Base-by-base conservation (phyloP, 2,329 filamentous ascomycete species). In the Phialophora chinensis region DNA sequence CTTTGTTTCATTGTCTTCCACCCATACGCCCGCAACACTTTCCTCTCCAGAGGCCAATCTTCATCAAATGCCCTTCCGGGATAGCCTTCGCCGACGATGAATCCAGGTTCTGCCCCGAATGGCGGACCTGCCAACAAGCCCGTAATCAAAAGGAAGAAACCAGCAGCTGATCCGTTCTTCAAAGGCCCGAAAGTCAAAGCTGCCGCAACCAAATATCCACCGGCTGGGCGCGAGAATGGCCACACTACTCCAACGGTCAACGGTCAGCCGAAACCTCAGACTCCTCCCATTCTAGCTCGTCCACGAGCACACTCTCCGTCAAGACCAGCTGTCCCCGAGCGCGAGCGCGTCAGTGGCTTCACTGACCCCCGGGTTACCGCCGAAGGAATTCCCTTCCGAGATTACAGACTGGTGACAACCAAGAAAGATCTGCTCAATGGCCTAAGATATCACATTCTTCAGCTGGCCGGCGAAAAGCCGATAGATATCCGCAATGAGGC, bases 371-470 rank as follows among this genome's bases (percentile, higher is more conserved):
- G 64, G 33, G 54, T 72, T 31, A 54, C 66, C 10, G 61, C 69
- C n/a, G 63, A 68, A 33, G 66, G 66, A 20, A 68, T 64, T 10
- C 76, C 73, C 29, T 82, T 79, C 67, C 74, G 76, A 11, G 88
- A 88, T 73, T 89, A 82, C 72, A 91, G 92, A 14, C 84, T 98
- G 20, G 87, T 92, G 70, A 91, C 93, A 6, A 96, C 92, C 6
- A 96, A 96, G 79, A 88, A 89, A 74, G 88, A 89, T 10, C 79
- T 97, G 58, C 85, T 91, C 63, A 90, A 95, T 72, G 91, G 90
- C 5, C 81, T 96, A 66, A 90, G 94, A 57, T 89, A 93, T 74
- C 95, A 99, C 76, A 87, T 96, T 69, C 93, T 97, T 83, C 90
- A 91, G 72, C 88, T 99, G 63, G 85, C 90, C 69, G 82, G 85